Base-by-base conservation (phyloP, 106 monocot genomes). In the Dactylorhiza incarnata region DNA sequence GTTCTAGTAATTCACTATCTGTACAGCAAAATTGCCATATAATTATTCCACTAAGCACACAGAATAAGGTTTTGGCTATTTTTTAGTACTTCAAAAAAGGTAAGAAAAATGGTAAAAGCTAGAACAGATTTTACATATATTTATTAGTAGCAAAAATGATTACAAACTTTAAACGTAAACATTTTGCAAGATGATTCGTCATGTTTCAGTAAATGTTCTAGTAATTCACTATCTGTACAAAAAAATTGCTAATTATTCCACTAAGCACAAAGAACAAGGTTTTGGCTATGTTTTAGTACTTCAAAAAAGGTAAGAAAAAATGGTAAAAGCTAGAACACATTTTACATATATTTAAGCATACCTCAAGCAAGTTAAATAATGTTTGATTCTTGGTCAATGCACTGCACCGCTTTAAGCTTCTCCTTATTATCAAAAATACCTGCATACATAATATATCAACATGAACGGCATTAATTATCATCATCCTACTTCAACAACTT, bases 331-430 rank as follows among this genome's bases (percentile, higher is more conserved):
- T 45, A 68, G 45, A 44, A 16, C 17, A 46, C 1, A 3, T 8
- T 48, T 22, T 49, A 23, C 48, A 48, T 49, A 20, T 49, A 49
- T 22, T 49, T 49, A 2, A 22, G 44, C 17, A 72, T 91, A 94
- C 97, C 97, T 94, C 88, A 23, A 94, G 91, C 71, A 99, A 82
- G 76, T 83, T 94, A 79, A 88, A 89, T 58, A 99, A 72, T 69
- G 97, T 99, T 48, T 94, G 94, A 54, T 84, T 94, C 86, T 94
- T 94, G 73, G 97, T 94, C 74, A 99, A 82, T 78, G 89, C 91
- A 80, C 94, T 91, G 77, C 97, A 99, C 81, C 97, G 85, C 84
- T 99, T 99, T 81, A 99, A 89, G 84, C 97, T 94, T 91, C 89
- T 99, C 80, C 97, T 87, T 48, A 99, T 99, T 80, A 99, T 90